A percentile compares a stretch with the other conserved stretches of the same genome.
phyloP scores from a whole-genome alignment of 1,284 basidiomycete genomes.

The Ceratobasidium sp. region DNA sequence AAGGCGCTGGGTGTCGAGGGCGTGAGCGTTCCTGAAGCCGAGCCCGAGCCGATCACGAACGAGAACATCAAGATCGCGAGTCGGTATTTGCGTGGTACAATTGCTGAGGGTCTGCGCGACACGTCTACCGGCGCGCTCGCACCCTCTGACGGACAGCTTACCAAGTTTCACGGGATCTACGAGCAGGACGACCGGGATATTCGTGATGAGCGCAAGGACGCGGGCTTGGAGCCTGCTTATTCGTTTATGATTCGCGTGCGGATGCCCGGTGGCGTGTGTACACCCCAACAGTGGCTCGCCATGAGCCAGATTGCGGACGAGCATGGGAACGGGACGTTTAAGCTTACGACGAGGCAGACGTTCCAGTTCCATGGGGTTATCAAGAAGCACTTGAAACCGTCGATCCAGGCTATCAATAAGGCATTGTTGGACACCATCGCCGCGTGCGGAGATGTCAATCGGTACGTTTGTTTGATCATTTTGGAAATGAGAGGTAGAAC shows the following conservation, averaged over 20 bases:
- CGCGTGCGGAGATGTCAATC: slow-evolving; percentile 97
- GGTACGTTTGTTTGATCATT: slow-evolving; percentile 58
- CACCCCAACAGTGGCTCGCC: slow-evolving; percentile 89
- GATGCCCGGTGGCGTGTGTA: slow-evolving; percentile 94
- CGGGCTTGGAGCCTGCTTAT: slow-evolving; percentile 95
- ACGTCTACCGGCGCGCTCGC: slow-evolving; percentile 87
- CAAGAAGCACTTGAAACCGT: slow-evolving; percentile 94
- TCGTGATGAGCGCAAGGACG: slow-evolving; percentile 90
- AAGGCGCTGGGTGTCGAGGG: slow-evolving; percentile 92
- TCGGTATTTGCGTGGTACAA: slow-evolving; percentile 93
- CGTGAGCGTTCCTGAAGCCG: slow-evolving; percentile 87
- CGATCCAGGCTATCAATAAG: slow-evolving; percentile 96
- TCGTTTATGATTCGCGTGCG: slow-evolving; percentile 99
- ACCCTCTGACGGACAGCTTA: slow-evolving; percentile 89
- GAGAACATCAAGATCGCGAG: slow-evolving; percentile 99
- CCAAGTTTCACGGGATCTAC: slow-evolving; percentile 99
- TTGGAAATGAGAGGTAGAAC: slow-evolving; percentile 41
- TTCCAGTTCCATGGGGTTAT: slow-evolving; percentile 99
- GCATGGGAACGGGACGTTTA: slow-evolving; percentile 93
- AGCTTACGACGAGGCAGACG: slow-evolving; percentile 98
- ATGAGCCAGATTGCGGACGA: slow-evolving; percentile 97
- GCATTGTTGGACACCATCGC: slow-evolving; percentile 93
- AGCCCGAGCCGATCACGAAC: slow-evolving; percentile 97
- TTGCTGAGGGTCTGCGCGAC: slow-evolving; percentile 89
- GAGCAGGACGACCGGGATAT: slow-evolving; percentile 99